Conservation (phyloP, 495 filamentous ascomycete species). For the Aspergillus taichungensis region DNA sequence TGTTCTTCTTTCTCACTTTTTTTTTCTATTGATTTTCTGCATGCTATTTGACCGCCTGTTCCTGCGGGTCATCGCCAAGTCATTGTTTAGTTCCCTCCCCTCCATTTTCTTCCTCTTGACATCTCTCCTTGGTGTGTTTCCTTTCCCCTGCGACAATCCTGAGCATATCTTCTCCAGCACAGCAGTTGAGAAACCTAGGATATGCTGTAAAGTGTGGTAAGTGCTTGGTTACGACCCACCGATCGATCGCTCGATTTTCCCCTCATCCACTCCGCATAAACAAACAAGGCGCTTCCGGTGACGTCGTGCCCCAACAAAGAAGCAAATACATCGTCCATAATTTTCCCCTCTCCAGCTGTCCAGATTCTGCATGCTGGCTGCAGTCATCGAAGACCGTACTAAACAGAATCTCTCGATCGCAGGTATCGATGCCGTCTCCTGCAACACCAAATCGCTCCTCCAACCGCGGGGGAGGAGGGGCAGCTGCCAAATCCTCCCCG, state of each 20-base stretch:
- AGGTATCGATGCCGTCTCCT: constrained; percentile 39
- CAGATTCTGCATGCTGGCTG: constrained; percentile 9
- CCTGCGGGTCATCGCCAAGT: too few species aligned
- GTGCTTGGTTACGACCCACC: neutral
- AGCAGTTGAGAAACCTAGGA: too few species aligned
- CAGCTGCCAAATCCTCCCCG: constrained; percentile 27
- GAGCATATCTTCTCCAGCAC: too few species aligned
- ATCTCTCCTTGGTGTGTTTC: constrained; percentile 2
- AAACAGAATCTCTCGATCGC: constrained; percentile 3
- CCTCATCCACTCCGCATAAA: constrained; percentile 5
- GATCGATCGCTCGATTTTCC: constrained; percentile 5
- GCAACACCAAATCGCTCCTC: constrained; percentile 34
- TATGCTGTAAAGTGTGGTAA: too few species aligned
- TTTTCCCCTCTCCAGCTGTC: constrained; percentile 1
- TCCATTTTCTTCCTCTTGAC: constrained; percentile 1
- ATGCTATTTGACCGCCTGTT: neutral
- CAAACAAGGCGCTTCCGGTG: neutral
- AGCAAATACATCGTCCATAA: constrained; percentile 4
- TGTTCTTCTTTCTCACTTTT: neutral
- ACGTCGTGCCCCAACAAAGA: constrained; percentile 5
- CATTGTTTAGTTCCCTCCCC: neutral
- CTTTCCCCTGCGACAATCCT: neutral
- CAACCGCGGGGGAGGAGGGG: constrained; percentile 30
- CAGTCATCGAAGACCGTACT: constrained; percentile 9
- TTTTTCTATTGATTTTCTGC: neutral